Evolutionary conservation across 2,329 filamentous ascomycete species (phyloP).

Genomic region (Verticillium zaregamsianum): DNA sequence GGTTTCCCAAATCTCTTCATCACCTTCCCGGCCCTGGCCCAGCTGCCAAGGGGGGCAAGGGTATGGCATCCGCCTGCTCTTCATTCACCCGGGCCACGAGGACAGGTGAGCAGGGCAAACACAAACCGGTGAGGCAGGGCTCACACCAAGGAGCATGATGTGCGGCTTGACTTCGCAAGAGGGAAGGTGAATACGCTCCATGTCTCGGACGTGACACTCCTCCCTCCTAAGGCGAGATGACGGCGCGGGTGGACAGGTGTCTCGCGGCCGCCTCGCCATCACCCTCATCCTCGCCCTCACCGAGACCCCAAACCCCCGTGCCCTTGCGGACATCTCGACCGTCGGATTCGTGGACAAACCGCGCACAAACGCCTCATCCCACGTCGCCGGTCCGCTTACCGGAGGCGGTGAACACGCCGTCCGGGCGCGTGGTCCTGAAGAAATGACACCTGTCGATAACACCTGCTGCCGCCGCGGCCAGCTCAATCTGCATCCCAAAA

Average conservation of each 20-base stretch:
- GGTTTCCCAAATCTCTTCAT: background rate
- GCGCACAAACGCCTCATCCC: background rate
- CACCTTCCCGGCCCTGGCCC: background rate
- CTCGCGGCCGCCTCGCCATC: background rate
- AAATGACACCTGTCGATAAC: background rate
- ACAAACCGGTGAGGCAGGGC: too few relatives aligned
- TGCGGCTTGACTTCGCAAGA: background rate
- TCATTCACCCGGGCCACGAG: too few relatives aligned
- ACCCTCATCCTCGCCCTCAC: background rate
- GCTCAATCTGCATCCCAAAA: background rate
- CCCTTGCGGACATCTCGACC: background rate
- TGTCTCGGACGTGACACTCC: too few relatives aligned
- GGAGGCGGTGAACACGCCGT: background rate
- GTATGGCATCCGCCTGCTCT: too few relatives aligned
- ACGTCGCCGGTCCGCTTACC: background rate
- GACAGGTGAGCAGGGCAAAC: too few relatives aligned
- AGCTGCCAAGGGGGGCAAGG: background rate
- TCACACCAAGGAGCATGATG: background rate
- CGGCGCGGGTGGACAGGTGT: background rate
- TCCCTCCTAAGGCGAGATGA: background rate
- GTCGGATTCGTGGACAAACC: background rate
- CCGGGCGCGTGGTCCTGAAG: background rate
- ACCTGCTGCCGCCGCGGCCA: background rate
- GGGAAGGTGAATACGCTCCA: background rate
- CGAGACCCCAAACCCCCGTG: background rate